Evolutionary conservation across 257 asterid genomes (phyloP), one percentile per base, ranked within the genome.

Genomic region (Misopates orontium): DNA sequence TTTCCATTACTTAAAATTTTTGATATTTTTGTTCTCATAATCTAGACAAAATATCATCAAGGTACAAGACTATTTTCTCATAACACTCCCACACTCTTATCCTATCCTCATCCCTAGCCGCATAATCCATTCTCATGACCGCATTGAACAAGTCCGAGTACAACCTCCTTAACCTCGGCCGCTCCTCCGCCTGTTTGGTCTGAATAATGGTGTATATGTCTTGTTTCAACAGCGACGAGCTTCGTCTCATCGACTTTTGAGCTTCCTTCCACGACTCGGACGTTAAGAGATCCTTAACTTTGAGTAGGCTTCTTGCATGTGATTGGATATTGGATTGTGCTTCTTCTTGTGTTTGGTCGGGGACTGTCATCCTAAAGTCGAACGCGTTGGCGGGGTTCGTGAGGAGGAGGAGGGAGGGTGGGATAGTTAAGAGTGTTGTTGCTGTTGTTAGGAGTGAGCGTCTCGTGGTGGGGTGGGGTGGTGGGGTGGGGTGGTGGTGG

Each of bases 51-150:
- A 88, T 78, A 22, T 71, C 53, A 50, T 73, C 10, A 55, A 88
- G 90, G 7, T 84, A 82, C 14, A 58, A 22, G 7, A 75, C 88
- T 58, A 86, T 67, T 10, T 15, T 48, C 28, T 71, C 14, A 32
- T 82, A 86, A 59, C 53, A 80, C 25, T 79, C 85, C 86, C 82
- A 72, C 20, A 73, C 82, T 50, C 64, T 82, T 41, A 74, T 59
- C 79, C 64, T 71, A 77, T 88, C 86, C 84, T 72, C 66, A 76
- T 86, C 95, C 78, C 89, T 70, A 10, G 90, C 91, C 60, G 95
- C 96, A 74, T 84, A 88, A 74, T 88, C 96, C 74, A 88, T 67
- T 69, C 64, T 76, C 3, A 82, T 74, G 20, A 86, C 96, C 56
- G 67, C 74, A 41, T 74, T 81, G 77, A 88, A 88, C 78, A 88